These are phyloP conservation scores for Collybiopsis luxurians DNA, from an alignment of 768 basidiomycete species.

Conservation along the genomic window DNA sequence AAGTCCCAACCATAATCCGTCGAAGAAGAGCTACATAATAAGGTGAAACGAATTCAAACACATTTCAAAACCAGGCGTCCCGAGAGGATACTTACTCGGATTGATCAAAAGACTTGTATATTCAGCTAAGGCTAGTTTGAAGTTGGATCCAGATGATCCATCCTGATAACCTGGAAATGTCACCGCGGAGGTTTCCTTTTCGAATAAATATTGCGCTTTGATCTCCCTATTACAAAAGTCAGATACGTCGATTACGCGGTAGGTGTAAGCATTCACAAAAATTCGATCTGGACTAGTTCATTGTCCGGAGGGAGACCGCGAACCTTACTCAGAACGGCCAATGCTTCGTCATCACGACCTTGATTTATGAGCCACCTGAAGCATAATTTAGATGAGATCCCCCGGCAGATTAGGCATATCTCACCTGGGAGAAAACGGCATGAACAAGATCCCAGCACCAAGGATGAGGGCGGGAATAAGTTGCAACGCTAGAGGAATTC, in stretches of 20 bases:
- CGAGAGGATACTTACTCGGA: conserved; percentile 30
- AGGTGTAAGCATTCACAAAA: conserved; percentile 45
- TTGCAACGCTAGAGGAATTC: conserved; percentile 71
- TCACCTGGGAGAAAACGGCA: conserved; percentile 78
- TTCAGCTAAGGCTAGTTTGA: conserved; percentile 57
- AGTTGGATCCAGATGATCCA: conserved; percentile 50
- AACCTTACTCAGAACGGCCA: conserved; percentile 58
- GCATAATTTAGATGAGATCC: too few species aligned
- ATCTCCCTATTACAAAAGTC: too few species aligned
- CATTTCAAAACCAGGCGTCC: not conserved
- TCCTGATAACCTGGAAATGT: conserved; percentile 67
- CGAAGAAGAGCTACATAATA: conserved; percentile 47
- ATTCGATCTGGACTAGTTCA: conserved; percentile 72
- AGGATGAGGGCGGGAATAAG: conserved; percentile 72
- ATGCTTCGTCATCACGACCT: conserved; percentile 73
- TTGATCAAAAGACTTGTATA: conserved; percentile 62
- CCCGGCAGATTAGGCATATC: too few species aligned
- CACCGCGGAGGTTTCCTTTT: conserved; percentile 58
- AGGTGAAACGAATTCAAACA: conserved; percentile 2
- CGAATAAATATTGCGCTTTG: conserved; percentile 71
- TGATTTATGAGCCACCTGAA: conserved; percentile 72
- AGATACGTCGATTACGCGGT: too few species aligned
- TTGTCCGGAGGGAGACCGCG: conserved; percentile 53
- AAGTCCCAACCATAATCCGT: conserved; percentile 59
- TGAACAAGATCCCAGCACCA: conserved; percentile 66